phyloP scores from a whole-genome alignment of 2,329 filamentous ascomycete genomes.

The Botrytis cinerea region DNA sequence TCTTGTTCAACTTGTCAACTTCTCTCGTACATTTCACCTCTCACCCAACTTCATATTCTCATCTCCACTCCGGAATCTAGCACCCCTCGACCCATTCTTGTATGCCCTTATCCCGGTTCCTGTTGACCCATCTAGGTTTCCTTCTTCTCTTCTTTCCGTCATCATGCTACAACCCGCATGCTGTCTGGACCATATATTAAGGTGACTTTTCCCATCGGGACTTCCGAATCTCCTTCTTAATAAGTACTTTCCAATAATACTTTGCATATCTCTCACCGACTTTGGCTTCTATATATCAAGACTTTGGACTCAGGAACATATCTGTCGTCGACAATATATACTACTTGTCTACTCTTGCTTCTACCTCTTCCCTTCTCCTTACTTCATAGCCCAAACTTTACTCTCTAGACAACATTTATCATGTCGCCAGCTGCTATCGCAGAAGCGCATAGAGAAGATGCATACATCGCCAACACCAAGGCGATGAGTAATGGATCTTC shows the following conservation, averaged over 20 bases:
- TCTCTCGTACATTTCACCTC: slow-evolving; percentile 19
- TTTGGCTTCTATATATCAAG: slow-evolving; percentile 8
- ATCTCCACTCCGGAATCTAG: slow-evolving; percentile 21
- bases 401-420: slow-evolving; percentile 2
- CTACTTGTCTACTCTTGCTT: slow-evolving; percentile 7
- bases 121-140: slow-evolving; percentile 15
- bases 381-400: background rate
- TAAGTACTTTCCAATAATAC: background rate
- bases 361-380: background rate
- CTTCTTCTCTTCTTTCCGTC: slow-evolving; percentile 20
- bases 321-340: slow-evolving; percentile 4
- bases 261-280: slow-evolving; percentile 8
- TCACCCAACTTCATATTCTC: slow-evolving; percentile 19
- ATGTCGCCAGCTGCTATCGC: slow-evolving; percentile 25
- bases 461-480: background rate
- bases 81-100: slow-evolving; percentile 19
- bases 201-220: background rate
- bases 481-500: background rate
- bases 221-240: slow-evolving; percentile 13
- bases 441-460: slow-evolving; percentile 13
- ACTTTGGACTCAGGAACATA: slow-evolving; percentile 8
- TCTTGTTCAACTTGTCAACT: slow-evolving; percentile 18
- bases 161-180: slow-evolving; percentile 19
- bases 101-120: slow-evolving; percentile 19
- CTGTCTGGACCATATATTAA: slow-evolving; percentile 21